Conservation (phyloP, 1,284 basidiomycete genomes). For the Microbotryum lychnidis-dioicae region DNA sequence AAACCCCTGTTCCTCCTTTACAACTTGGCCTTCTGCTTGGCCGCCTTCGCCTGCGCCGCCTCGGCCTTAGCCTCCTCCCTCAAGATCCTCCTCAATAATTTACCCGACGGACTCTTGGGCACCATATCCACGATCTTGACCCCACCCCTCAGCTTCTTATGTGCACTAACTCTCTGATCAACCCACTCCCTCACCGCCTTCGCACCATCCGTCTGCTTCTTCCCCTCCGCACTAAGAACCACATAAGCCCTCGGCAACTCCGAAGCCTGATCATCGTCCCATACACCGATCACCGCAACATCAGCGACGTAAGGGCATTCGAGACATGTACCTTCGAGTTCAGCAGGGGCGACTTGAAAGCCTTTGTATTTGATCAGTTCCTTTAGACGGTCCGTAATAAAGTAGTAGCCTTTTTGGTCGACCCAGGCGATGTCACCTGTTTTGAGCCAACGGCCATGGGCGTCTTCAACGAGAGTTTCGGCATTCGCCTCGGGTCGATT, state of each 20-base stretch:
- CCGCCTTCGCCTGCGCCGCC: not conserved
- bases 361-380: slow-evolving; percentile 33
- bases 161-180: slow-evolving; percentile 37
- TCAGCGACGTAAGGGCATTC: slow-evolving; percentile 29
- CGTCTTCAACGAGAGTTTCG: slow-evolving; percentile 32
- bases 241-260: slow-evolving; percentile 33
- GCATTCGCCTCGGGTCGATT: slow-evolving; percentile 34
- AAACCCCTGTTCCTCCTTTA: not conserved
- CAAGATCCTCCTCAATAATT: slow-evolving; percentile 16
- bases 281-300: slow-evolving; percentile 31
- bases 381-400: slow-evolving; percentile 33
- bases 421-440: slow-evolving; percentile 34
- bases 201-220: slow-evolving; percentile 29
- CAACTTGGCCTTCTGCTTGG: slow-evolving; percentile 2
- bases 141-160: slow-evolving; percentile 39
- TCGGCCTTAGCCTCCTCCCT: slow-evolving; percentile 23
- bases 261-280: slow-evolving; percentile 20
- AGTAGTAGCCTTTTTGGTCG: slow-evolving; percentile 27
- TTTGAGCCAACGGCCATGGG: slow-evolving; percentile 29
- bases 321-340: slow-evolving; percentile 20
- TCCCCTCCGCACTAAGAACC: slow-evolving; percentile 26
- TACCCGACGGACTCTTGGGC: slow-evolving; percentile 28
- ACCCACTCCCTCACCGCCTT: slow-evolving; percentile 37
- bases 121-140: slow-evolving; percentile 28
- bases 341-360: slow-evolving; percentile 12